Evolutionary conservation across 345 rosid species (phyloP).

Genomic region (Gossypium turneri): DNA sequence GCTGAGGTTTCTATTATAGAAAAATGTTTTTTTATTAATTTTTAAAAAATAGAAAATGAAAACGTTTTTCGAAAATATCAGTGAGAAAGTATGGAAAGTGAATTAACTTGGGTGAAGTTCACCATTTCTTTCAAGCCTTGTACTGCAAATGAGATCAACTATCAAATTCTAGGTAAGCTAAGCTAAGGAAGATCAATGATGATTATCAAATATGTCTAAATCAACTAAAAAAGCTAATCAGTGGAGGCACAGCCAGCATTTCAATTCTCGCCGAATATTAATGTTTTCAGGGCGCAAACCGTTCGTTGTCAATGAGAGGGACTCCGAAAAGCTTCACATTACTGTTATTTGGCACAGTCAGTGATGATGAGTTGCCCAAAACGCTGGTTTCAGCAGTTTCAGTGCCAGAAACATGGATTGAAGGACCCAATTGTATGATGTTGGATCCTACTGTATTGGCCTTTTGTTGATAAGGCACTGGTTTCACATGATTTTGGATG

Average conservation of each 20-base stretch:
- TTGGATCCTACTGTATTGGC: neutral
- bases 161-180: too few relatives aligned
- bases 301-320: constrained; percentile 41
- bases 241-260: neutral
- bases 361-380: constrained; percentile 10
- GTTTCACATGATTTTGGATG: constrained; percentile 56
- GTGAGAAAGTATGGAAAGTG: too few relatives aligned
- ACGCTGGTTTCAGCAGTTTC: neutral
- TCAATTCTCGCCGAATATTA: neutral
- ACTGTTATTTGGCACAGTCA: constrained; percentile 15
- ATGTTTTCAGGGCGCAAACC: constrained; percentile 37
- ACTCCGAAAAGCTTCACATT: constrained; percentile 52
- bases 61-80: too few relatives aligned
- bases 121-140: too few relatives aligned
- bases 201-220: too few relatives aligned
- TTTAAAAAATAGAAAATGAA: too few relatives aligned
- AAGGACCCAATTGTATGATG: constrained; percentile 32
- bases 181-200: too few relatives aligned
- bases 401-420: neutral
- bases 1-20: too few relatives aligned
- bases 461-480: constrained; percentile 4
- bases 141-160: too few relatives aligned
- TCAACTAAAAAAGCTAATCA: neutral
- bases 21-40: too few relatives aligned
- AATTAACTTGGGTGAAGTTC: too few relatives aligned